Evolutionary conservation across 371 early-diverging fungal species (phyloP), one percentile per base, ranked within the genome.

Genomic region (Mortierella sp.): DNA sequence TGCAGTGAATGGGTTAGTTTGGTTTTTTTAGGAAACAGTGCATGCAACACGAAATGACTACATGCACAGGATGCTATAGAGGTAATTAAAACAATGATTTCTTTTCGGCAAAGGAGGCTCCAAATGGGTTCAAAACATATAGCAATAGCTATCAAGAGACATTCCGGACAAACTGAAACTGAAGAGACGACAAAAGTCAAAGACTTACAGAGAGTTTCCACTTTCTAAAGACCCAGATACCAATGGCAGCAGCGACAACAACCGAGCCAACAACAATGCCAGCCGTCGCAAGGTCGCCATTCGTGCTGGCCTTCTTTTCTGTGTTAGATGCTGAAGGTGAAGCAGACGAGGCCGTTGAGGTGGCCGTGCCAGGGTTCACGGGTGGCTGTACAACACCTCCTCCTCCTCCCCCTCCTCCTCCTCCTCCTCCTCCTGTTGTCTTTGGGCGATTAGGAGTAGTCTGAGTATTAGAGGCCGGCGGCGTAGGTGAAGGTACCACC

Each of bases 191-290:
- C 72, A 55, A 72, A 26, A 26, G 0, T 3, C n/a, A 5, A 14
- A 8, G 6, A 80, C 84, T 70, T 89, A 88, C 88, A 45, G 88
- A 82, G 45, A 89, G 87, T 81, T 89, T 89, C 89, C 89, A 89
- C 79, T 89, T 89, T 78, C 89, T 81, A 76, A 89, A 89, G 70
- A 89, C 87, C 88, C 88, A 89, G 79, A 89, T 88, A 44, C 89
- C 89, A 34, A 89, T 84, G 28, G 89, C 88, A 1, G 89, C 87
- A 38, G 83, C 83, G 38, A 88, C 80, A 24, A 89, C 84, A 26
- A 89, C 42, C 9, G 88, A 76, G 47, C 83, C 89, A 3, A 89
- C 85, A 42, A 85, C 88, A 73, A 87, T 83, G 55, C 82, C 88
- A 13, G 88, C 89, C 8, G 89, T 81, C 0, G 57, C 47, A 16